Evolutionary conservation across 169 alveolate species (phyloP).

Genomic region (Eimeria tenella): DNA sequence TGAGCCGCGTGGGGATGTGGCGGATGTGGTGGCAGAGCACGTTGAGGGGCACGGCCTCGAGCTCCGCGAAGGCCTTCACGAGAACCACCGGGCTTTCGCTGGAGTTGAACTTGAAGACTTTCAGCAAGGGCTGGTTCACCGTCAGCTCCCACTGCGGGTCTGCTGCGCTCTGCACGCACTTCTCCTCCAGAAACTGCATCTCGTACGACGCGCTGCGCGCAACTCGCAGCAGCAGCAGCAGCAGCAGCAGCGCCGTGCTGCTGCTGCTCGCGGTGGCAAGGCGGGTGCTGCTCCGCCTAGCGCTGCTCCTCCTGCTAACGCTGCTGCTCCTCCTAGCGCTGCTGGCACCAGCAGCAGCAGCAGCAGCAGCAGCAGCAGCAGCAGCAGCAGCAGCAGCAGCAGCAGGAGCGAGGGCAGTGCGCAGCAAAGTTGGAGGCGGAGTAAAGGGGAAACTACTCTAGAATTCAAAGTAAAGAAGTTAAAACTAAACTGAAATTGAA

Average conservation of each 20-base stretch:
- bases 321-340: no score
- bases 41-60: constrained; percentile 56
- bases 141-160: constrained; percentile 67
- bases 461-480: no score
- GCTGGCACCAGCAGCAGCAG: no score
- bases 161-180: constrained; percentile 37
- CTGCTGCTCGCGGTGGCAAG: no score
- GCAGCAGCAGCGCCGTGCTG: background rate
- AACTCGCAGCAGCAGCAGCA: background rate
- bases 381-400: no score
- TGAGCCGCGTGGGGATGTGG: constrained; percentile 50
- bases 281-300: no score
- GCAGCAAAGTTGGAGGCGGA: no score
- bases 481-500: no score
- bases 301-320: no score
- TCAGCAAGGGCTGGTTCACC: constrained; percentile 12
- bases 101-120: constrained; percentile 58
- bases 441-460: no score
- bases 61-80: constrained; percentile 76
- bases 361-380: no score
- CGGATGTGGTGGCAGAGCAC: constrained; percentile 77
- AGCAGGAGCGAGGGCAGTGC: no score
- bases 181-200: constrained; percentile 56
- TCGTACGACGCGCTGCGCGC: constrained; percentile 65
- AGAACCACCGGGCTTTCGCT: constrained; percentile 71